A percentile compares a stretch with the other conserved stretches of the same genome.
Conservation (phyloP, 192 early-diverging fungal species). For the Martensiomyces pterosporus region DNA sequence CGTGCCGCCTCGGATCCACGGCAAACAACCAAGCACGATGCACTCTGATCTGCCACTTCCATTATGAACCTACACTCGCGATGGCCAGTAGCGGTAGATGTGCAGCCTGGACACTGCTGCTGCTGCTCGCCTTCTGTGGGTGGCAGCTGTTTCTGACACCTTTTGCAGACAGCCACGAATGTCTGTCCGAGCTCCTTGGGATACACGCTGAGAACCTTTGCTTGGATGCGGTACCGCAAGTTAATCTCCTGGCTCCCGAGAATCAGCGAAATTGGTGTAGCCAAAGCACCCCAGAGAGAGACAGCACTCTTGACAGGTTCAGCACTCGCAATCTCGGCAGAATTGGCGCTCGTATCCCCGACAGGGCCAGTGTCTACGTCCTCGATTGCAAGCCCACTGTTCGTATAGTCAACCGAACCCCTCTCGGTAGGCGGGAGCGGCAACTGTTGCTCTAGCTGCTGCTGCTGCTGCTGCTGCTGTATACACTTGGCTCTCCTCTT, state of each 20-base stretch:
- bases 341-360: no score
- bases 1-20: neutral
- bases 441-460: no score
- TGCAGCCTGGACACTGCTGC: no score
- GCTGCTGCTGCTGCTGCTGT: no score
- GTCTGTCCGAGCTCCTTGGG: neutral
- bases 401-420: neutral
- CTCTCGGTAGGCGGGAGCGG: neutral
- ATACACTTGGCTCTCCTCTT: no score
- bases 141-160: neutral
- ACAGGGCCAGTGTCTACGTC: no score
- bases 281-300: neutral
- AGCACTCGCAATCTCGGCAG: neutral
- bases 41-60: neutral
- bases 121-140: no score
- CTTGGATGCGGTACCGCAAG: neutral
- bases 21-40: neutral
- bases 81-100: neutral
- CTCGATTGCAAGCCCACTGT: no score
- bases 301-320: neutral
- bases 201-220: neutral
- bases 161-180: neutral
- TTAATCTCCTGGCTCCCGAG: neutral
- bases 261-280: neutral
- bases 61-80: neutral